A percentile compares a stretch with the other conserved stretches of the same genome.
These are phyloP conservation scores for Chalciporus sphaerocephalus DNA, from an alignment of 768 basidiomycete genomes.

Conservation along the genomic window DNA sequence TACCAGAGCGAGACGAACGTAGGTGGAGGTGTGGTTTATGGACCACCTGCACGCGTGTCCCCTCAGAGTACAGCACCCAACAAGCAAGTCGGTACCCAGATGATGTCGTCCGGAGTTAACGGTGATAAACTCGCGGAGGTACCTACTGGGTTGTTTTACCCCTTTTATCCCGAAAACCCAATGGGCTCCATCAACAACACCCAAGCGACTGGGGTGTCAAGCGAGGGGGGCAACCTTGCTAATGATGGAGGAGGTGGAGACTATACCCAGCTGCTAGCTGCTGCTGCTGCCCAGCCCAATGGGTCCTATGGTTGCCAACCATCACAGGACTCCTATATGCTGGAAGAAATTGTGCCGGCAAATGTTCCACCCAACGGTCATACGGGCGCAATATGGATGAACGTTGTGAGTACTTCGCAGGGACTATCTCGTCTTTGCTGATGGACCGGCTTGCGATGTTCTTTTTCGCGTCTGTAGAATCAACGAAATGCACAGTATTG, in stretches of 20 bases:
- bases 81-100: conserved; percentile 19
- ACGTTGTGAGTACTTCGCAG: conserved; percentile 38
- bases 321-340: conserved; percentile 61
- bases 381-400: conserved; percentile 39
- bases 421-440: conserved; percentile 30
- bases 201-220: conserved; percentile 14
- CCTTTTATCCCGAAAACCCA: conserved; percentile 63
- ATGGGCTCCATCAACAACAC: conserved; percentile 21
- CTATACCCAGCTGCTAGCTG: conserved; percentile 53
- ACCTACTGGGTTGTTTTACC: conserved; percentile 68
- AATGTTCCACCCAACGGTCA: conserved; percentile 29
- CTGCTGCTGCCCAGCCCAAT: conserved; percentile 53
- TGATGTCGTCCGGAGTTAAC: conserved; percentile 21
- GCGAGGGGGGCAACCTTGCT: conserved; percentile 15
- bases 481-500: conserved; percentile 25
- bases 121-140: conserved; percentile 54
- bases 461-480: conserved; percentile 13
- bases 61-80: conserved; percentile 30
- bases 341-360: conserved; percentile 57
- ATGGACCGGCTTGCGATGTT: conserved; percentile 19
- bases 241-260: conserved; percentile 31
- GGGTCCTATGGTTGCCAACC: conserved; percentile 52
- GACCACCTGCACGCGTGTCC: conserved; percentile 18
- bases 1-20: conserved; percentile 32
- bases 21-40: conserved; percentile 22